Evolutionary conservation across 768 basidiomycete species (phyloP).

Genomic region (Tylopilus balloui): DNA sequence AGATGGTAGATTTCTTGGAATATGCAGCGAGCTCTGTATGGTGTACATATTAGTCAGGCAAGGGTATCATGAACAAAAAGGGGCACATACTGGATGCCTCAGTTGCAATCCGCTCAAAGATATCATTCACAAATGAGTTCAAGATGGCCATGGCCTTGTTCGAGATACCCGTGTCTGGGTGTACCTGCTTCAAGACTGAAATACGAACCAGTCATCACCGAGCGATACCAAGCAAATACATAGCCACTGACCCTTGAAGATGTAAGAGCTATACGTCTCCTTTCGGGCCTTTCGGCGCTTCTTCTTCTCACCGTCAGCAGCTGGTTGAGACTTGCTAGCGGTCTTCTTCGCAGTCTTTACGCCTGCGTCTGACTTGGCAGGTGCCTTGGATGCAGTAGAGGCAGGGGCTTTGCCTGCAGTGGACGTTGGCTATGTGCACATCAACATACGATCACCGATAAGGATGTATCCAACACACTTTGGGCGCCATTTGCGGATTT

Average conservation of each 20-base stretch:
- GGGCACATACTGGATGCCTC: constrained; percentile 60
- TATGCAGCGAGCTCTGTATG: constrained; percentile 69
- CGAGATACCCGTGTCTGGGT: constrained; percentile 91
- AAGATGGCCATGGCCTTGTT: constrained; percentile 85
- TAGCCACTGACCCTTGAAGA: constrained; percentile 63
- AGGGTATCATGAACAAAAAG: background rate
- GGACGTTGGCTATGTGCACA: constrained; percentile 37
- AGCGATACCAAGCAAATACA: background rate
- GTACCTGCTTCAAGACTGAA: constrained; percentile 82
- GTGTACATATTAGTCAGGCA: background rate
- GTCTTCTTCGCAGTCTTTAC: constrained; percentile 58
- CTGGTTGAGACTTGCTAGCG: constrained; percentile 48
- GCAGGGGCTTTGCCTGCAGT: constrained; percentile 39
- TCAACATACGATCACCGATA: constrained; percentile 14
- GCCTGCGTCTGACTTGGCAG: constrained; percentile 40
- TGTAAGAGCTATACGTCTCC: constrained; percentile 83
- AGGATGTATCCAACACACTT: constrained; percentile 23
- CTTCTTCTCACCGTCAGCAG: constrained; percentile 69
- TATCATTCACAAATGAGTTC: constrained; percentile 82
- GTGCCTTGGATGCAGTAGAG: constrained; percentile 58
- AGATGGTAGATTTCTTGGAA: constrained; percentile 88
- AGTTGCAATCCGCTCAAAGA: constrained; percentile 75
- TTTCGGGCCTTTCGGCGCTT: constrained; percentile 75
- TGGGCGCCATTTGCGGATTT: constrained; percentile 35
- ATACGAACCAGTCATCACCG: background rate